A percentile compares a stretch with the other conserved stretches of the same genome.
phyloP scores from a whole-genome alignment of 768 basidiomycete species.

The Leccinellum rugosiceps region DNA sequence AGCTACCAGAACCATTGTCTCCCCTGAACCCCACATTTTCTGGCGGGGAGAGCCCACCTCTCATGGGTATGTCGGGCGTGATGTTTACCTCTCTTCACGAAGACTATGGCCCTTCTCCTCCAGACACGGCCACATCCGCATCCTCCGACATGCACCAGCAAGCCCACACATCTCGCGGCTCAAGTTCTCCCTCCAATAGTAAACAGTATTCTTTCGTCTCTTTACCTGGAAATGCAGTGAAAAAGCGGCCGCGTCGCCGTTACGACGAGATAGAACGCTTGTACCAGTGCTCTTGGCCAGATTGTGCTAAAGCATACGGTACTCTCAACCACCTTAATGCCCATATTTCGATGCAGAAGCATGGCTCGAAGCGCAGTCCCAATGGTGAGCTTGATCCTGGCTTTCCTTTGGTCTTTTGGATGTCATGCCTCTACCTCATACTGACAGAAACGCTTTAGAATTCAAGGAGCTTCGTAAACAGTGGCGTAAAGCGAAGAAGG shows the following conservation, averaged over 20 bases:
- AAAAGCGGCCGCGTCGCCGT: constrained; percentile 78
- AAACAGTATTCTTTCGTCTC: constrained; percentile 84
- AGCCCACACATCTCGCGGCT: constrained; percentile 11
- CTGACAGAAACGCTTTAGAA: constrained; percentile 48
- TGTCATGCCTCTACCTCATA: not conserved
- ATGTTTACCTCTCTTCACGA: constrained; percentile 47
- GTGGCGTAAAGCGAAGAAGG: constrained; percentile 94
- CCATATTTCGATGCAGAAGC: constrained; percentile 98
- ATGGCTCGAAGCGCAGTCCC: constrained; percentile 86
- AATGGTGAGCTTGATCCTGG: constrained; percentile 55
- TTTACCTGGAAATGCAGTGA: constrained; percentile 75
- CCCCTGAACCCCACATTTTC: constrained; percentile 55
- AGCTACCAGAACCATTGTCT: constrained; percentile 49
- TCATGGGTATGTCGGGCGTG: constrained; percentile 28
- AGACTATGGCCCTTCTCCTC: constrained; percentile 59
- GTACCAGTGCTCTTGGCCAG: constrained; percentile 81
- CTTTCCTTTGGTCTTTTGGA: not conserved
- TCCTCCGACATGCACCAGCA: constrained; percentile 37
- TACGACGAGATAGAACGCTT: constrained; percentile 96
- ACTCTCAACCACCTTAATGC: constrained; percentile 97
- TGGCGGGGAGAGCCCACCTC: constrained; percentile 36
- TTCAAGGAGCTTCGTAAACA: constrained; percentile 97
- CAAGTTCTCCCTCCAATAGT: constrained; percentile 40
- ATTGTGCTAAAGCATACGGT: constrained; percentile 83
- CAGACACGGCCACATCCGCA: constrained; percentile 58